Evolutionary conservation across 352 stramenopile genomes (phyloP).

Genomic region (Phytophthora brassicae): DNA sequence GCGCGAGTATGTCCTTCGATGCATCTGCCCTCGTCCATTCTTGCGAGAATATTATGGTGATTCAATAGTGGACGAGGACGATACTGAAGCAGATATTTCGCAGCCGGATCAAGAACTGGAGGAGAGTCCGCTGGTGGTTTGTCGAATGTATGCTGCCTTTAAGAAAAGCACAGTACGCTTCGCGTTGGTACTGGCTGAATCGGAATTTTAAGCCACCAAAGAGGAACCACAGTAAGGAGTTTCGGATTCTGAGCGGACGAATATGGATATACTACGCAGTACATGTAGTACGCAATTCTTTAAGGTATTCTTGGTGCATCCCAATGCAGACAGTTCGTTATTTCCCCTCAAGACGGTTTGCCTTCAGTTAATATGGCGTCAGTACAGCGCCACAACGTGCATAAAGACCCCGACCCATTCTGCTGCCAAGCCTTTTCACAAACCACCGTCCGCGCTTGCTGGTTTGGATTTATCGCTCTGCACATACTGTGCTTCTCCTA

Average conservation of each 20-base stretch:
- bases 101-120: conserved; percentile 38
- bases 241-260: too few species aligned
- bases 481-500: conserved; percentile 14
- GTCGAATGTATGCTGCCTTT: conserved; percentile 81
- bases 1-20: conserved; percentile 79
- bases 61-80: conserved; percentile 19
- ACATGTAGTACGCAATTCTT: too few species aligned
- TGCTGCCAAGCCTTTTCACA: conserved; percentile 7
- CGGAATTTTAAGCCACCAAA: conserved; percentile 58
- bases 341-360: too few species aligned
- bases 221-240: neutral
- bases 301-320: too few species aligned
- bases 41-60: conserved; percentile 48
- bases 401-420: neutral
- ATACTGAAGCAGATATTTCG: conserved; percentile 6
- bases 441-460: conserved; percentile 1
- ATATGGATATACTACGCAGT: too few species aligned
- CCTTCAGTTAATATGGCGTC: neutral
- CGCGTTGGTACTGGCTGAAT: conserved; percentile 65
- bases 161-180: conserved; percentile 79
- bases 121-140: conserved; percentile 69
- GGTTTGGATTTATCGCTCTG: conserved; percentile 15
- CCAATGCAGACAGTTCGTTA: too few species aligned
- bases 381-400: neutral
- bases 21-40: conserved; percentile 70